Percentiles rank a stretch among this genome's conserved stretches.
These are phyloP conservation scores for Herpetomonas muscarum DNA, from an alignment of 208 protist genomes.

Conservation along the genomic window DNA sequence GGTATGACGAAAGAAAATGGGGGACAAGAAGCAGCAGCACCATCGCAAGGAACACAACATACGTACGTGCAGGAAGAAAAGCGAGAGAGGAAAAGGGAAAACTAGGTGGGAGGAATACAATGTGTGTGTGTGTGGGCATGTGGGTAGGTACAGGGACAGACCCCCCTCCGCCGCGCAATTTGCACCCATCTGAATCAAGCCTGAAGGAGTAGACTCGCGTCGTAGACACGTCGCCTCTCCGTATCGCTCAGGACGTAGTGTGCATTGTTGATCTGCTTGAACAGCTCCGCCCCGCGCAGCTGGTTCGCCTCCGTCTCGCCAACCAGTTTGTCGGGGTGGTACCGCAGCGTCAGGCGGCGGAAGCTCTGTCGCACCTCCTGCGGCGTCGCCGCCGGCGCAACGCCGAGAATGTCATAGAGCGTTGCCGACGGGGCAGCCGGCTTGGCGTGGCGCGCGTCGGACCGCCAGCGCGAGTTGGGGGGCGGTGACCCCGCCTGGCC, in stretches of 20 bases:
- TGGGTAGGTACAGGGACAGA: too few relatives aligned
- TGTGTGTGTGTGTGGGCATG: too few relatives aligned
- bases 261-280: constrained; percentile 94
- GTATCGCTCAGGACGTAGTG: constrained; percentile 93
- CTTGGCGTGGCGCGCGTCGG: too few relatives aligned
- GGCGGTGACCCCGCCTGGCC: too few relatives aligned
- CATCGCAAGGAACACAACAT: constrained; percentile 2
- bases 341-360: constrained; percentile 61
- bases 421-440: constrained; percentile 11
- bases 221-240: constrained; percentile 92
- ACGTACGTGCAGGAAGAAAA: neutral
- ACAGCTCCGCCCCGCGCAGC: constrained; percentile 51
- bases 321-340: constrained; percentile 78
- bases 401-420: constrained; percentile 65
- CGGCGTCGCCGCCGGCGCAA: constrained; percentile 25
- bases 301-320: constrained; percentile 28
- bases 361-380: constrained; percentile 58
- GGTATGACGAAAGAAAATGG: neutral
- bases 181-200: neutral
- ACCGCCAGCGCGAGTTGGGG: too few relatives aligned
- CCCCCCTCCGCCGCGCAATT: neutral
- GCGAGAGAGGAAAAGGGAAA: neutral
- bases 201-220: constrained; percentile 42
- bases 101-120: neutral
- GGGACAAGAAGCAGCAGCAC: neutral